Evolutionary conservation across 192 early-diverging fungal species (phyloP).

Genomic region (Globomyces pollinis-pini): DNA sequence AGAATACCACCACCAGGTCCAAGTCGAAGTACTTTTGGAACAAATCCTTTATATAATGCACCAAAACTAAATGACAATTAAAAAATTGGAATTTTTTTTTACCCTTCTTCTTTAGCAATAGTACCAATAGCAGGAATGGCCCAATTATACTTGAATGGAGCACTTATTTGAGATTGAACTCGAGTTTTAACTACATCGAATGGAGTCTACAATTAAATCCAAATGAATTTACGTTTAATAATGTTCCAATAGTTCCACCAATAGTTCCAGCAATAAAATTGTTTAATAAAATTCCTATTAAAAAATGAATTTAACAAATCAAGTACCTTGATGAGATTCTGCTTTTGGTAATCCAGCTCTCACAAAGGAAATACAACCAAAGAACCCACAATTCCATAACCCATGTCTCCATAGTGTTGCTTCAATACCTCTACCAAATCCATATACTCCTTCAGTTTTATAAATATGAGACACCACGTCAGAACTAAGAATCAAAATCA

Average conservation of each 20-base stretch:
- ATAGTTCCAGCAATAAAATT: conserved; percentile 89
- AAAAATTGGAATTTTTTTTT: no score
- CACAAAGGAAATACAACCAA: conserved; percentile 61
- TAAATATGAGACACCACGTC: conserved; percentile 79
- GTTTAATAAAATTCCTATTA: conserved; percentile 58
- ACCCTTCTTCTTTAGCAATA: conserved; percentile 87
- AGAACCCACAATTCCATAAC: conserved; percentile 96
- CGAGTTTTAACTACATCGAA: conserved; percentile 96
- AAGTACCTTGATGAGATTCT: conserved; percentile 66
- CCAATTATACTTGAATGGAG: conserved; percentile 81
- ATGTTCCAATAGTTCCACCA: conserved; percentile 89
- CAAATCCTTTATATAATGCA: conserved; percentile 88
- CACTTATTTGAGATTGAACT: conserved; percentile 76
- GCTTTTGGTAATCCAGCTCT: conserved; percentile 72
- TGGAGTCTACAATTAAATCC: no score
- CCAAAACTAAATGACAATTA: no score
- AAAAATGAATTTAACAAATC: no score
- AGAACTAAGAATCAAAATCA: neutral
- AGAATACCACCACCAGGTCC: conserved; percentile 74
- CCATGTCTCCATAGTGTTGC: conserved; percentile 92
- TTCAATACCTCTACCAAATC: conserved; percentile 86
- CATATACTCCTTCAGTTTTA: conserved; percentile 67
- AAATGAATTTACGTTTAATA: no score
- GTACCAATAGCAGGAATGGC: conserved; percentile 66
- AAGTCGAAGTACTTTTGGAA: conserved; percentile 89